Evolutionary conservation across 148 eudicot species (phyloP), one percentile per base, ranked within the genome.

Genomic region (Camellia japonica): DNA sequence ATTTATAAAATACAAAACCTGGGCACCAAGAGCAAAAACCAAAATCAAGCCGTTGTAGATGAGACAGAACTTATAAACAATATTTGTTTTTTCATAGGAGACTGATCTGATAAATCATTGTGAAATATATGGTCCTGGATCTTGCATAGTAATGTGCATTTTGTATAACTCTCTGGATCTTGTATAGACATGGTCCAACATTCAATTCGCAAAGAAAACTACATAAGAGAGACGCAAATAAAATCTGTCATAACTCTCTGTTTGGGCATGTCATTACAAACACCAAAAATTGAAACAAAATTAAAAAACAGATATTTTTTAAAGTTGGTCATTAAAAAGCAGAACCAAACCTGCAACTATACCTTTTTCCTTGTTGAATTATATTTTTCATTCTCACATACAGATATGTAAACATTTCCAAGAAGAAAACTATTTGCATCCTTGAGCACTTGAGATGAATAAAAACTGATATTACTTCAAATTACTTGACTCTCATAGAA

Each of bases 321-420:
- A 41, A 74, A 9, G 1, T 43, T 55, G 18, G 23, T 23, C 12
- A 7, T 62, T 38, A 70, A n/a, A 69, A 61, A 74, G 78, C 71
- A 87, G 56, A 51, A 83, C 43, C 51, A 68, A 77, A 78, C 71
- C 68, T 62, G 49, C 72, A 73, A 44, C 7, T 72, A 38, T 89
- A 95, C 98, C 97, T 93, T 88, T 93, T 88, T 30, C 80, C 88
- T 90, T 49, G 93, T 93, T 64, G 85, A 86, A 75, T 90, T 88
- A 86, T 91, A 95, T 74, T 90, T 93, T 82, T 91, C 93, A 88
- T 90, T 95, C 83, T 90, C 94, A 80, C 97, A 93, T 71, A 95
- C 84, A 76, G 97, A 86, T 63, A 80, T 87, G 87, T 91, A 93
- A 76, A 95, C 85, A 86, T 95, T 93, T 77, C 86, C 87, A 77